Conservation (phyloP, 768 basidiomycete species). For the Pisolithus orientalis region DNA sequence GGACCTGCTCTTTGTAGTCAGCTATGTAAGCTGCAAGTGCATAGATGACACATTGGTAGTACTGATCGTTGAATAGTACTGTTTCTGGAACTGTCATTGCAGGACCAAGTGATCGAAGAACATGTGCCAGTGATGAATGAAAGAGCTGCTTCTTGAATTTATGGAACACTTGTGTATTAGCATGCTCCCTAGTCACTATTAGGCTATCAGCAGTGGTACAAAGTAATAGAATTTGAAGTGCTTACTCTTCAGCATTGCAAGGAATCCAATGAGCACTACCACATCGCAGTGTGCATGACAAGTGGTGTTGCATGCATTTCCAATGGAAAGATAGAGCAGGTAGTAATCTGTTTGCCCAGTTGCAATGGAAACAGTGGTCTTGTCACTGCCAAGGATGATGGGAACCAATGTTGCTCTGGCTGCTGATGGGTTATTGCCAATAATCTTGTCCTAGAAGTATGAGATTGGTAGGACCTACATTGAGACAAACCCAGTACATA, state of each 20-base stretch:
- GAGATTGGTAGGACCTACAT: neutral
- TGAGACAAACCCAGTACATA: neutral
- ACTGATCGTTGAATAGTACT: constrained; percentile 12
- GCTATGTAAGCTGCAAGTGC: constrained; percentile 15
- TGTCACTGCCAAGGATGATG: constrained; percentile 8
- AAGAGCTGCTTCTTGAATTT: constrained; percentile 17
- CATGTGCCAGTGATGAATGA: constrained; percentile 8
- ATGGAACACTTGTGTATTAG: constrained; percentile 2
- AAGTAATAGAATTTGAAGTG: neutral
- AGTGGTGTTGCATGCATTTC: constrained; percentile 5
- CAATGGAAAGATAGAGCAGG: constrained; percentile 6
- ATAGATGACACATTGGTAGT: constrained; percentile 13
- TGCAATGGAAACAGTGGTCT: constrained; percentile 7
- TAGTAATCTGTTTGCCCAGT: constrained; percentile 5
- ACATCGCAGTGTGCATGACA: constrained; percentile 1
- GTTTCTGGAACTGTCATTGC: constrained; percentile 13
- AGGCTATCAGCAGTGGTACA: neutral
- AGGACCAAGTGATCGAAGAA: constrained; percentile 9
- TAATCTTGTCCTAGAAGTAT: constrained; percentile 1
- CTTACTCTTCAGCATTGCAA: constrained; percentile 26
- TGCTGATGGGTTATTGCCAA: constrained; percentile 10
- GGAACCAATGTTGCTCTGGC: constrained; percentile 16
- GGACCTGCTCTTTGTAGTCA: constrained; percentile 14
- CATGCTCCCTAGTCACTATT: constrained; percentile 3
- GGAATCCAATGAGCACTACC: constrained; percentile 20